Evolutionary conservation across 768 basidiomycete genomes (phyloP).

Genomic region (Exsudoporus frostii): DNA sequence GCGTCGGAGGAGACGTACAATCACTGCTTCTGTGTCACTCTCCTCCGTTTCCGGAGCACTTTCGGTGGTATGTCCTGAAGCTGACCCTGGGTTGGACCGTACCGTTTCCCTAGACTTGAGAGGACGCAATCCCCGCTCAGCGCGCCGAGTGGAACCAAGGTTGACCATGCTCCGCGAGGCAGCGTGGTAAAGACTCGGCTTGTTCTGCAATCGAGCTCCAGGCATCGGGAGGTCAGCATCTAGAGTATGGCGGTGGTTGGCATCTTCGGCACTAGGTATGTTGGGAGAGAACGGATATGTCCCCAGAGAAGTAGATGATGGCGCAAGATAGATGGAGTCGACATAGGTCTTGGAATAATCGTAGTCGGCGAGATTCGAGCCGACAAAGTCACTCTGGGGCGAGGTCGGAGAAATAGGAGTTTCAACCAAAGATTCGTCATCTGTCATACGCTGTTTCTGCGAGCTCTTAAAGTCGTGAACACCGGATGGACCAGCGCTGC

Average conservation of each 20-base stretch:
- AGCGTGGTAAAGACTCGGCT: constrained; percentile 53
- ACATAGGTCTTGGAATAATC: constrained; percentile 6
- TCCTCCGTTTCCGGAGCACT: constrained; percentile 15
- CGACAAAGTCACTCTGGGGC: background rate
- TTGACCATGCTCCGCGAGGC: constrained; percentile 67
- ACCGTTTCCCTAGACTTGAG: constrained; percentile 18
- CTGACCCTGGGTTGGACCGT: constrained; percentile 8
- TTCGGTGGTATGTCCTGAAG: constrained; percentile 13
- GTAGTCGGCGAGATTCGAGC: constrained; percentile 1
- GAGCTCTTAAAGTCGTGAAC: background rate
- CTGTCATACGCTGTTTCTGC: constrained; percentile 13
- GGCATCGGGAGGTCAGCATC: constrained; percentile 4
- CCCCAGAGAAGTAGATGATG: constrained; percentile 9
- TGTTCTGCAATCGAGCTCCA: constrained; percentile 11
- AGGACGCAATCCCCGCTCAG: constrained; percentile 22
- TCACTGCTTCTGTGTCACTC: constrained; percentile 27
- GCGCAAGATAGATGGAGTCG: background rate
- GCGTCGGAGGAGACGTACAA: constrained; percentile 48
- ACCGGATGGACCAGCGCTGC: constrained; percentile 19
- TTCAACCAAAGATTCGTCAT: background rate
- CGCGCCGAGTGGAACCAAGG: constrained; percentile 35
- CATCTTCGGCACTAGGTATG: constrained; percentile 5
- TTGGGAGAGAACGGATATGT: constrained; percentile 20
- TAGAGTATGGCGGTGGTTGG: background rate
- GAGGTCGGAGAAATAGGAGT: constrained; percentile 4